These are phyloP conservation scores for Mariannaea elegans DNA, from an alignment of 2,329 filamentous ascomycete genomes.

Conservation along the genomic window DNA sequence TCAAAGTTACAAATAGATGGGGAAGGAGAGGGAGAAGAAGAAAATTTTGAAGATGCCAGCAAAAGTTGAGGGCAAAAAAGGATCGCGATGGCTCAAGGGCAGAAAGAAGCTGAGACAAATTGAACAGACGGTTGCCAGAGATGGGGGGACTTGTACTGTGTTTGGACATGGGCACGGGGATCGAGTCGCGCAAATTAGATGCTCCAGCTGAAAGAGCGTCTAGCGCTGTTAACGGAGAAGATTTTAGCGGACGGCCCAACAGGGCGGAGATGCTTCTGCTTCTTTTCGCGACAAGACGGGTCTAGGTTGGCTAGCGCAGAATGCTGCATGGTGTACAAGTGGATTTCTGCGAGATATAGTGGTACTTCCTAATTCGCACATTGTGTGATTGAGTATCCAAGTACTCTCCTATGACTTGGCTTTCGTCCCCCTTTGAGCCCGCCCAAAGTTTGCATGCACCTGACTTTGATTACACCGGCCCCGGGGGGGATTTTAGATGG, in stretches of 20 bases:
- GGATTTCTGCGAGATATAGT: slow-evolving; percentile 40
- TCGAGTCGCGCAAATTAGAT: slow-evolving; percentile 44
- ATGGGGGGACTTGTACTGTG: slow-evolving; percentile 6
- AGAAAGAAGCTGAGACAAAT: slow-evolving; percentile 33
- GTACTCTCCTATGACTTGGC: slow-evolving; percentile 27
- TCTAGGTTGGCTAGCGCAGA: slow-evolving; percentile 26
- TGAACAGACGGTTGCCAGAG: slow-evolving; percentile 9
- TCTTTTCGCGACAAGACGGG: slow-evolving; percentile 16
- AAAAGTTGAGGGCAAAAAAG: slow-evolving; percentile 35
- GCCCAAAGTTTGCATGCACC: slow-evolving; percentile 19
- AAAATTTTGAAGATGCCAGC: slow-evolving; percentile 19
- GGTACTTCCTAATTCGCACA: slow-evolving; percentile 17
- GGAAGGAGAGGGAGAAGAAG: slow-evolving; percentile 29
- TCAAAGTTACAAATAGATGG: slow-evolving; percentile 14
- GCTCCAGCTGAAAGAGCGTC: slow-evolving; percentile 38
- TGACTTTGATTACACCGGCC: slow-evolving; percentile 26
- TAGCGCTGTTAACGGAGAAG: slow-evolving; percentile 17
- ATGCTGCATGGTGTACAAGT: slow-evolving; percentile 21
- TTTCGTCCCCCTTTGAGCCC: slow-evolving; percentile 32
- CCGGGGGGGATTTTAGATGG: background rate
- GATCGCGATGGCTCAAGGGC: slow-evolving; percentile 37
- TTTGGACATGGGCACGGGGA: slow-evolving; percentile 26
- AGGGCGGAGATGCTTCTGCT: slow-evolving; percentile 31
- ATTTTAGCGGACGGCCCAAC: slow-evolving; percentile 38
- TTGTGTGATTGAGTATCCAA: fast-evolving